phyloP scores from a whole-genome alignment of 108 stramenopile species.

The Conticribra weissflogii region DNA sequence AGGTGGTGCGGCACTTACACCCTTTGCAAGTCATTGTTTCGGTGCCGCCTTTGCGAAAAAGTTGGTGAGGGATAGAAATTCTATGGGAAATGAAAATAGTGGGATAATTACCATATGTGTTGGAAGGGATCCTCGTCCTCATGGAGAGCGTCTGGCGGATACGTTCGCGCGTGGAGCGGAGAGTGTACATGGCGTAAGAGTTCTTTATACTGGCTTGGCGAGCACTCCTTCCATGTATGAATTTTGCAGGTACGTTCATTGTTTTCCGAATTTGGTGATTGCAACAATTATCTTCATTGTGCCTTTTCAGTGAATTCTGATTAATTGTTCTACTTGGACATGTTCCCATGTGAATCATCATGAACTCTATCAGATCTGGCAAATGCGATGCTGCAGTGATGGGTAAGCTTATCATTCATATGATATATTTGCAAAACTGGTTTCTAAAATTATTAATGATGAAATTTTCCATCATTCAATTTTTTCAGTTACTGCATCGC shows the following conservation, averaged over 20 bases:
- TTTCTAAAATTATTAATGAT: no score
- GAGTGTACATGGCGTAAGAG: constrained; percentile 41
- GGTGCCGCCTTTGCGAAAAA: constrained; percentile 51
- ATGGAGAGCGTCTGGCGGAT: constrained; percentile 72
- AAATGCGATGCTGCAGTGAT: constrained; percentile 77
- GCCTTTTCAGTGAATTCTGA: background rate
- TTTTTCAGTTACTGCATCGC: constrained; percentile 70
- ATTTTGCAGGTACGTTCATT: constrained; percentile 62
- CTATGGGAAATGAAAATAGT: constrained; percentile 1
- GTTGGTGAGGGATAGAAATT: background rate
- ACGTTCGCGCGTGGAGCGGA: constrained; percentile 74
- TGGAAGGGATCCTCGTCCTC: constrained; percentile 75
- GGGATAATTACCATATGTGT: constrained; percentile 55
- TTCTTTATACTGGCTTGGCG: constrained; percentile 73
- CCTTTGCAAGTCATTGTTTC: constrained; percentile 77
- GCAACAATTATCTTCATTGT: no score
- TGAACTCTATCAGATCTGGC: constrained; percentile 28
- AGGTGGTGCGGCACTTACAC: constrained; percentile 58
- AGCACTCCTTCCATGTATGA: constrained; percentile 77
- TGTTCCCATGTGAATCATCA: background rate
- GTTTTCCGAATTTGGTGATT: no score
- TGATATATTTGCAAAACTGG: no score
- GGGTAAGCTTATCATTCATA: constrained; percentile 31
- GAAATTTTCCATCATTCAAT: background rate
- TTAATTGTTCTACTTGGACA: background rate